Evolutionary conservation across 2,329 filamentous ascomycete species (phyloP), one percentile per base, ranked within the genome.

Genomic region (Aspergillus sp.): DNA sequence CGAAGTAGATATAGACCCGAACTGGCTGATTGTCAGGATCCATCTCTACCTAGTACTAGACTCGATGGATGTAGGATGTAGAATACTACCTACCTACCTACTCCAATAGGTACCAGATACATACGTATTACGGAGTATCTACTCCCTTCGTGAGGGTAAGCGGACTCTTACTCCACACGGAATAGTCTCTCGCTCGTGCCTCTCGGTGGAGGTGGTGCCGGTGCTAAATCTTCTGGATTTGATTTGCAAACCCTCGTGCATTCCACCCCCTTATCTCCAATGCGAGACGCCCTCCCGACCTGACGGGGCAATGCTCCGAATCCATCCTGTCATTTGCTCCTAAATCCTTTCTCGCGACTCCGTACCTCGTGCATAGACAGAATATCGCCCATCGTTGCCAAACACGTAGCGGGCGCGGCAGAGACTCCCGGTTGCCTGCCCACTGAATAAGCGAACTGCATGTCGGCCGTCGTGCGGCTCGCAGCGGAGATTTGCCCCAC

Each of bases 371-470:
- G 9, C 10, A n/a, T 26, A 20, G 30, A 32, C 17, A 3, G 35
- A 14, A 33, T 19, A n/a, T 43, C 13, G 30, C 47, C 24, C 46
- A 40, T 55, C 50, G 26, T 44, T 47, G 40, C 41, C 47, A 38
- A 46, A 52, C 50, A 45, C 49, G 51, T 54, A 52, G 38, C 38
- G 17, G 36, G 19, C 32, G 52, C 40, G 44, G 45, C 38, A 52
- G 19, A 50, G 26, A 45, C 26, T 8, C 19, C 20, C 17, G 50
- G 46, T 56, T 52, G 51, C 47, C 55, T 55, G 45, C 49, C 35
- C 32, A 43, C 47, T 45, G 32, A 44, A 48, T 48, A 54, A 52
- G 51, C 54, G 53, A 53, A 53, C 50, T 43, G 36, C 50, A 40
- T 14, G 38, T 17, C 19, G 26, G 16, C 43, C 26, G 20, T 22